Conservation (phyloP, 2,329 filamentous ascomycete species). For the Colletotrichum eleusines region DNA sequence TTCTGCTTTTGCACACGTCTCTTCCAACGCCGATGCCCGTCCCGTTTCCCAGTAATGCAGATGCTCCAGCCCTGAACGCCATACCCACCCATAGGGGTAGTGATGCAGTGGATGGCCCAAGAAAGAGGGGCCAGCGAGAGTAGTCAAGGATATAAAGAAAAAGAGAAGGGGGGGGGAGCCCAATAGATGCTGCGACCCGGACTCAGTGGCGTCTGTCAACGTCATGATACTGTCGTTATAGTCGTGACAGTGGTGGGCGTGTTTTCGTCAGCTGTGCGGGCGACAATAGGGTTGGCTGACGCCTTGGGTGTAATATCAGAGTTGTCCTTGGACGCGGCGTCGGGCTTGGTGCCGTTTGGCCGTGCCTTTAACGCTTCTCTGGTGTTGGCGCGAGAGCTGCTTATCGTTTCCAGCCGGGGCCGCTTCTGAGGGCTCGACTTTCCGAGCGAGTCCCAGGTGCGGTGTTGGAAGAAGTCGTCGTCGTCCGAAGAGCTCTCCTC, state of each 20-base stretch:
- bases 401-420: constrained; percentile 61
- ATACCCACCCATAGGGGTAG: constrained; percentile 27
- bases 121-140: constrained; percentile 1
- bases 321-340: constrained; percentile 6
- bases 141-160: not conserved
- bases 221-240: constrained; percentile 20
- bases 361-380: constrained; percentile 47
- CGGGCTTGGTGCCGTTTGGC: constrained; percentile 38
- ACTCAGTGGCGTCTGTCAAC: not conserved
- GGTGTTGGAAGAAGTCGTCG: constrained; percentile 42
- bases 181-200: not conserved
- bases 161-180: not conserved
- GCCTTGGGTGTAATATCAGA: constrained; percentile 40
- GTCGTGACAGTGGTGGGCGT: constrained; percentile 19
- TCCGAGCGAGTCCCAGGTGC: constrained; percentile 44
- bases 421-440: constrained; percentile 53
- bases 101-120: constrained; percentile 29
- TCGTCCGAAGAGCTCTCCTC: constrained; percentile 50
- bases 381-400: constrained; percentile 54
- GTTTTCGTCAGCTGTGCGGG: constrained; percentile 28
- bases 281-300: constrained; percentile 32
- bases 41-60: constrained; percentile 27
- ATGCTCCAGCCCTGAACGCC: constrained; percentile 37
- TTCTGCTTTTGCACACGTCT: constrained; percentile 32
- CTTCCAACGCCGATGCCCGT: constrained; percentile 27